Base-by-base conservation (phyloP, 768 basidiomycete species). In the Boletus coccyginus region DNA sequence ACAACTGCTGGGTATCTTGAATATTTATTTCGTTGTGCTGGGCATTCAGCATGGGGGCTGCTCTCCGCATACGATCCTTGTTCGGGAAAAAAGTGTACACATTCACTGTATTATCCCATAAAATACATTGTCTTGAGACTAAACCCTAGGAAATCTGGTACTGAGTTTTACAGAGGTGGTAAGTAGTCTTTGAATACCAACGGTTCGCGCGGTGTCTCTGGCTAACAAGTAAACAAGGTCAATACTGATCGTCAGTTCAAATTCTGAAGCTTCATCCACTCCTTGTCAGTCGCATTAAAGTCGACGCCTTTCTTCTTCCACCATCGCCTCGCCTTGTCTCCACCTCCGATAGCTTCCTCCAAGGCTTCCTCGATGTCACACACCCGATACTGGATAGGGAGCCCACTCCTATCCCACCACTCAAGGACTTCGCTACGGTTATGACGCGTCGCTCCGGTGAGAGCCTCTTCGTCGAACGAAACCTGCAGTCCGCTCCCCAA, bases 331-430 rank as follows among this genome's bases (percentile, higher is more conserved):
- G 86, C 89, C 46, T 77, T 81, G 58, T 86, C 82, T 13, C 90
- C 90, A n/a, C 86, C 87, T 9, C 87, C 86, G 49, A 91, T 88
- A 0, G 89, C 87, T 61, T 94, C 92, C 68, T 94, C 92, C 62
- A 94, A 70, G 4, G 92, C 92, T 75, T 94, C 92, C 66, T 95
- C 92, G 48, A 95, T 85, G 69, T 95, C 92, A 66, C 92, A 94
- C 81, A 92, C 85, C 51, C 93, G 82, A 71, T 92, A 95, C 64
- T 90, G 88, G 55, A 94, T 84, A 5, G 88, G 80, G 48, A 94
- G 75, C 8, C 87, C 87, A 41, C 83, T 87, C 64, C 81, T 82
- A 59, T 90, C 81, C 93, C 93, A 94, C 92, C 92, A 95, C 58
- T 91, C 86, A 24, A 95, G 74, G 32, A 92, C 88, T 61, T 88